Evolutionary conservation across 2,329 filamentous ascomycete species (phyloP), one percentile per base, ranked within the genome.

Genomic region (Diaporthe caulivora): DNA sequence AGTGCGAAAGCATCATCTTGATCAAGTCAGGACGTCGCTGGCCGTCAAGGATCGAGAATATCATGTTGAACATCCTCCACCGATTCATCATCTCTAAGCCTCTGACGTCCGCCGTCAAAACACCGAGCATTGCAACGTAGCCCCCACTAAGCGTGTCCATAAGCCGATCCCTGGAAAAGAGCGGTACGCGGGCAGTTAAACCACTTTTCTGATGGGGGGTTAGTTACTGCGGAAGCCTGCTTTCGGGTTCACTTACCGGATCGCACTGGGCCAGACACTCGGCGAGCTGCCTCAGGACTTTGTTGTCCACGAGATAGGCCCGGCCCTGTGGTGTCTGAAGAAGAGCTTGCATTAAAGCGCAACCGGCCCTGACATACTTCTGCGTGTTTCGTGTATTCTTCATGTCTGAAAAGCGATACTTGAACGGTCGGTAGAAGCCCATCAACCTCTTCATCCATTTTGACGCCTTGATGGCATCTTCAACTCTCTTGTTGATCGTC

Each of bases 31-130:
- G 95, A 2, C 97, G 93, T 82, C 97, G 93, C 78, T 94, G 95
- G 57, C 98, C 87, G 80, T 98, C 96, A 73, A 98, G 90, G 75
- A 99, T 98, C 82, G 98, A 97, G 81, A 99, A 99, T 88, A 98
- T 97, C 95, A 99, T 99, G 83, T 98, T 98, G 84, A 98, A 95
- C 88, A 99, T 97, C 78, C 95, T 94, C 96, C 97, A 98, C 78
- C 95, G 89, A 81, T 98, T 96, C 80, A 99, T 90, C 84, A 99
- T 96, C 75, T 93, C 91, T 31, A 98, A 87, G 0, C 97, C 97
- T 78, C 93, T 94, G 0, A 89, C 85, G 78, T 98, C 95, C 70
- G 92, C 92, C 78, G 93, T 98, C 73, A 99, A 84, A 15, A 94
- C 92, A 10, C 97, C 97, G 2, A 99, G 86, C 87, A 99, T 94